phyloP scores from a whole-genome alignment of 2,329 filamentous ascomycete genomes.

The Aspergillus cejpii region DNA sequence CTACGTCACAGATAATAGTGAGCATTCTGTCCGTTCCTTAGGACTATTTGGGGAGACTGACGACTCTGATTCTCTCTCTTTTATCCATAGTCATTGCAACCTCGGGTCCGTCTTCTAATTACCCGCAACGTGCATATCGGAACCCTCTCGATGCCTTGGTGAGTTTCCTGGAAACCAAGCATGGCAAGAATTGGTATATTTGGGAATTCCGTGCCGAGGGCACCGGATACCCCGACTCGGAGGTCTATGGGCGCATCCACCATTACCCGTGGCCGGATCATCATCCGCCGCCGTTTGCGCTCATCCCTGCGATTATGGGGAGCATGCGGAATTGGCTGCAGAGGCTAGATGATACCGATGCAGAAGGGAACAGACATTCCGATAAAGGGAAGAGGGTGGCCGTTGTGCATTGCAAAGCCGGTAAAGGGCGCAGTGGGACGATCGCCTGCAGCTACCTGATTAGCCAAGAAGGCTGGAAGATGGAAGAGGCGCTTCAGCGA shows the following conservation, averaged over 20 bases:
- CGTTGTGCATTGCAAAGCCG: slow-evolving; percentile 95
- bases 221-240: slow-evolving; percentile 86
- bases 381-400: slow-evolving; percentile 56
- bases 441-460: slow-evolving; percentile 85
- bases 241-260: slow-evolving; percentile 75
- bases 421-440: slow-evolving; percentile 88
- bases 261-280: slow-evolving; percentile 98
- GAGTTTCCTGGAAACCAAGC: slow-evolving; percentile 77
- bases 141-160: slow-evolving; percentile 86
- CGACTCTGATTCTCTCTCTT: neutral
- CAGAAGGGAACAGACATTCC: slow-evolving; percentile 19
- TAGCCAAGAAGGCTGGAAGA: slow-evolving; percentile 68
- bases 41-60: neutral
- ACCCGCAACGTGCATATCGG: slow-evolving; percentile 85
- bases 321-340: slow-evolving; percentile 86
- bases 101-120: slow-evolving; percentile 82
- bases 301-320: slow-evolving; percentile 82
- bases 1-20: slow-evolving; percentile 78
- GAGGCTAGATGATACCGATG: slow-evolving; percentile 27
- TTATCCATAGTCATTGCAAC: slow-evolving; percentile 53
- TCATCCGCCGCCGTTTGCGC: slow-evolving; percentile 84
- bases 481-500: slow-evolving; percentile 56
- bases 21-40: slow-evolving; percentile 5
- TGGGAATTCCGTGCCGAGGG: slow-evolving; percentile 98
- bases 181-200: slow-evolving; percentile 80